Evolutionary conservation across 129 eudicot species (phyloP), one percentile per base, ranked within the genome.

Genomic region (Helichrysum umbraculigerum): DNA sequence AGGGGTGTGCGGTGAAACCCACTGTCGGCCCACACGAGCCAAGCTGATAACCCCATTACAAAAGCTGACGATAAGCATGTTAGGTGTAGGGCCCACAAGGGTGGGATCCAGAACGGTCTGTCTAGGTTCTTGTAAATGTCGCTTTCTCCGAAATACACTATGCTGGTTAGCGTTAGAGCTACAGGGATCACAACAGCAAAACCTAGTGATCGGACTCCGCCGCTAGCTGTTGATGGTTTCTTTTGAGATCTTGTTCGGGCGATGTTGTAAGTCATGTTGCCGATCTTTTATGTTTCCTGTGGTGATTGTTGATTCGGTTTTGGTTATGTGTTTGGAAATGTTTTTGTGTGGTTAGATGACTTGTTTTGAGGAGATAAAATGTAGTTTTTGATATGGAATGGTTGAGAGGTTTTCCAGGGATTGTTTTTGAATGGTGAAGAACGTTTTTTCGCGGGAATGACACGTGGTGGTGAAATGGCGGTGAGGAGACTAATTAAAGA

Each of bases 1-100:
- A 10, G 39, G 14, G 98, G 98, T 9, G 73, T 50, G 41, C 83
- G 80, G 51, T 90, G 98, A 66, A 93, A 88, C 61, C 97, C 98
- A 11, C 96, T 96, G 19, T 90, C 96, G 67, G 96, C 98, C 98
- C 98, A 93, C 19, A 90, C 86, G 0, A 93, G 96, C 97, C 97
- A 93, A 0, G 89, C 97, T 29, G 95, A 88, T 28, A 90, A 73
- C 66, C 97, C 93, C 92, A 89, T 81, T 3, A 93, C 70, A n/a
- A 72, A 15, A 22, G 90, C 77, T 4, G 67, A 67, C 2, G 75
- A 83, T 58, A 88, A 22, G 21, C 85, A 87, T 56, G 91, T 83
- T 72, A 79, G 71, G 65, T 88, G 91, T 15, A 93, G 41, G 73
- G 83, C 91, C 98, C 97, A 93, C 11, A 88, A 47, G 2, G 96